Evolutionary conservation across 83 land plant genomes (phyloP).

Genomic region (Larix sibirica): DNA sequence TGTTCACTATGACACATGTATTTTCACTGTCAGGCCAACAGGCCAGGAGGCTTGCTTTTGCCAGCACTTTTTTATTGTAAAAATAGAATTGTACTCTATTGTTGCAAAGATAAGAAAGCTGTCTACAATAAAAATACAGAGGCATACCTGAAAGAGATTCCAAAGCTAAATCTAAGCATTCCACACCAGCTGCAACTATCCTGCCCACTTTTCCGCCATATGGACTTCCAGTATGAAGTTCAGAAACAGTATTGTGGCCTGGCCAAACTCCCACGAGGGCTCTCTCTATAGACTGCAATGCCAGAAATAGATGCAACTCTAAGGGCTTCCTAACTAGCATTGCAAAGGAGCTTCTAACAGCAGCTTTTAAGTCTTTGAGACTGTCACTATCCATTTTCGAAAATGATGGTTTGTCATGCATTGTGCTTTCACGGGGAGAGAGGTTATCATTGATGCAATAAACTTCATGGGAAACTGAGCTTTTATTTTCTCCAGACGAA

Average conservation of each 20-base stretch:
- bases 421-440: constrained; percentile 1
- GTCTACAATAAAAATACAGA: not conserved
- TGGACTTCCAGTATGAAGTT: constrained; percentile 30
- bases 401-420: constrained; percentile 1
- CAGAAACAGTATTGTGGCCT: constrained; percentile 24
- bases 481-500: constrained; percentile 41
- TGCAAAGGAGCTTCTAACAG: constrained; percentile 48
- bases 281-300: constrained; percentile 56
- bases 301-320: constrained; percentile 43
- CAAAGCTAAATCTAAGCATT: constrained; percentile 59
- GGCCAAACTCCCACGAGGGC: constrained; percentile 49
- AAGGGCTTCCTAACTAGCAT: constrained; percentile 31
- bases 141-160: constrained; percentile 54
- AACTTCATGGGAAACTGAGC: constrained; percentile 42
- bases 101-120: not conserved
- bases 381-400: constrained; percentile 11
- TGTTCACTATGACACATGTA: too few relatives aligned
- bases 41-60: too few relatives aligned
- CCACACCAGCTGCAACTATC: constrained; percentile 63
- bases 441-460: constrained; percentile 33
- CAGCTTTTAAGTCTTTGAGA: constrained; percentile 37
- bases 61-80: too few relatives aligned
- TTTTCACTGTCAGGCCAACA: too few relatives aligned
- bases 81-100: too few relatives aligned
- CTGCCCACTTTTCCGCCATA: constrained; percentile 49